A percentile compares a stretch with the other conserved stretches of the same genome.
Conservation (phyloP, 2,329 filamentous ascomycete genomes). For the Blastomyces gilchristii region DNA sequence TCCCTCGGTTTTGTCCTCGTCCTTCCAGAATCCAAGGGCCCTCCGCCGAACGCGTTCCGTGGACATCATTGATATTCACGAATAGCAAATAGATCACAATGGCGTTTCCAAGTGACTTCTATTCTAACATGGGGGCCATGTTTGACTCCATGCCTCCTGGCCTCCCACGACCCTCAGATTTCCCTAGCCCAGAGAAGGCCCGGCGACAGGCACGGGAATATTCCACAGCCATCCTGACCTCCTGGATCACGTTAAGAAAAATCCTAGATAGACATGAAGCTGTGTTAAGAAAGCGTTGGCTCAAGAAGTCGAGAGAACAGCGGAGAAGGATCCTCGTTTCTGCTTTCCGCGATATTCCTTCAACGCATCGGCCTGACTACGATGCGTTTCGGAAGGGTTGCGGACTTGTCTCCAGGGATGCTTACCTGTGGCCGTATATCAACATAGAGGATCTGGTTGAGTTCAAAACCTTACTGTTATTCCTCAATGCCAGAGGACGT, state of each 20-base stretch:
- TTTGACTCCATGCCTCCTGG: neutral
- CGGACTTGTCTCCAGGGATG: conserved; percentile 18
- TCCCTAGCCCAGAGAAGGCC: conserved; percentile 5
- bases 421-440: conserved; percentile 44
- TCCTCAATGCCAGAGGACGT: conserved; percentile 44
- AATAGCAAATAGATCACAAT: neutral
- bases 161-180: conserved; percentile 9
- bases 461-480: conserved; percentile 36
- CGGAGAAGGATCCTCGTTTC: conserved; percentile 36
- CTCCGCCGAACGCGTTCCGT: neutral
- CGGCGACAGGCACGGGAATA: neutral
- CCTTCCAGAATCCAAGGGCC: neutral
- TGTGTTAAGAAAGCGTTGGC: conserved; percentile 44
- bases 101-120: neutral
- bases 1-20: too few relatives aligned
- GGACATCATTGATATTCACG: neutral
- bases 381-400: conserved; percentile 17
- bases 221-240: conserved; percentile 23
- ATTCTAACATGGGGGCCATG: neutral
- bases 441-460: conserved; percentile 41
- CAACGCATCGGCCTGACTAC: conserved; percentile 44
- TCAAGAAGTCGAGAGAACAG: conserved; percentile 43
- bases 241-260: conserved; percentile 28
- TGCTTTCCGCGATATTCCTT: conserved; percentile 41
- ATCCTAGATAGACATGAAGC: conserved; percentile 43